Evolutionary conservation across 495 filamentous ascomycete species (phyloP), one percentile per base, ranked within the genome.

Genomic region (Penicillium pancosmium): DNA sequence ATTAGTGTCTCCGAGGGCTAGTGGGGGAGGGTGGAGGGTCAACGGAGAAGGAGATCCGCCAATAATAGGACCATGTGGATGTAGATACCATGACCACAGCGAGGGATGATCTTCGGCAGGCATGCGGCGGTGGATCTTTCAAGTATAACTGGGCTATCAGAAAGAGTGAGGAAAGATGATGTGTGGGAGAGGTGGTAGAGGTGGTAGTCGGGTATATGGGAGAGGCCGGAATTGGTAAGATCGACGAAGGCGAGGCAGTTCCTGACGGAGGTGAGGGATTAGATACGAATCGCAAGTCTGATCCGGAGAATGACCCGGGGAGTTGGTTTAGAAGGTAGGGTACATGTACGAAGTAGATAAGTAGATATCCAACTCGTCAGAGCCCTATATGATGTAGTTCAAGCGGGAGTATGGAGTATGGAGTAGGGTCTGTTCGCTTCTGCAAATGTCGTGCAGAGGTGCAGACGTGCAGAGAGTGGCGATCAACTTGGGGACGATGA

Each of bases 401-500:
- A n/a, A 25, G 4, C 19, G 21, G 3, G 21, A 10, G 1, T 31
- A 31, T 4, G 27, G 27, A 31, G 6, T 31, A 31, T 6, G 27
- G 27, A 31, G 6, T 31, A 31, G 18, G n/a, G 57, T 60, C 51
- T 44, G 52, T 51, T 16, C 13, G 13, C 11, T 16, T 34, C 48
- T 51, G 52, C 18, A 55, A 51, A 69, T 69, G 64, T 69, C 64
- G 67, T 69, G 67, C 67, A 67, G 67, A 44, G 3, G 41, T 44
- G 41, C 41, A 44, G 67, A 44, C n/a, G 41, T 44, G 41, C 41
- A 44, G 41, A 44, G 16, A 58, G 56, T 56, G 62, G 56, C 60
- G 67, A 70, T 68, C 65, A 58, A 65, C 51, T 47, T 54, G 53
- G 54, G 62, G 59, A 25, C 54, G 50, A 50, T 61, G 62, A 66